Base-by-base conservation (phyloP, 257 asterid genomes). In the Jacaranda copaia region DNA sequence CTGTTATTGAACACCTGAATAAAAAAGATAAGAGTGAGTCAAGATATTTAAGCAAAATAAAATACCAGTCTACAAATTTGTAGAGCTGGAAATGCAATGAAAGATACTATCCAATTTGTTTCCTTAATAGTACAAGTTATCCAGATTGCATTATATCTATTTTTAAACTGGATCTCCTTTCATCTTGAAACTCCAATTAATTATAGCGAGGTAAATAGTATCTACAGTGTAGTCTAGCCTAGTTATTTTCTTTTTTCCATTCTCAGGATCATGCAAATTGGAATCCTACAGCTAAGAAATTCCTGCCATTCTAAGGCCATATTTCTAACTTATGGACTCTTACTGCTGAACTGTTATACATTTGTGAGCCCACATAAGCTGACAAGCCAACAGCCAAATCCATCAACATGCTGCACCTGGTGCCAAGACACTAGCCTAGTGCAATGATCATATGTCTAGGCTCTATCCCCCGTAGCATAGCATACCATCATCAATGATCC, bases 1-100 rank as follows among this genome's bases (percentile, higher is more conserved):
- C 99, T 96, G 86, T 93, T 96, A 80, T 94, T 94, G 80, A 96
- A 96, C 75, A 93, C 98, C 99, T 91, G 92, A 70, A 78, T 36
- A 39, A 36, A 65, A 75, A 71, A 64, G 59, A 19, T 38, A 65
- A 39, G 65, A 78, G 62, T 25, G 74, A 80, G 71, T 77, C 74
- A 66, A 82, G 69, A 70, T 40, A 25, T 70, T 70, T 79, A 74
- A 76, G 76, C 66, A 69, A 65, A 43, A 78, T 56, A 18, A 78
- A 58, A 60, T 69, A 80, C 64, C 59, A 48, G 68, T 56, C 20
- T 11, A 60, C 72, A 13, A 70, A 72, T 36, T 43, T 14, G 46
- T 64, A 51, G 63, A 61, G 67, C 57, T 9, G 64, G 57, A 72
- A 36, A 53, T 59, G 40, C 49, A 48, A 66, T 56, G 60, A 36